These are phyloP conservation scores for Fragaria ananassa DNA, from an alignment of 306 rosid genomes.

Conservation along the genomic window DNA sequence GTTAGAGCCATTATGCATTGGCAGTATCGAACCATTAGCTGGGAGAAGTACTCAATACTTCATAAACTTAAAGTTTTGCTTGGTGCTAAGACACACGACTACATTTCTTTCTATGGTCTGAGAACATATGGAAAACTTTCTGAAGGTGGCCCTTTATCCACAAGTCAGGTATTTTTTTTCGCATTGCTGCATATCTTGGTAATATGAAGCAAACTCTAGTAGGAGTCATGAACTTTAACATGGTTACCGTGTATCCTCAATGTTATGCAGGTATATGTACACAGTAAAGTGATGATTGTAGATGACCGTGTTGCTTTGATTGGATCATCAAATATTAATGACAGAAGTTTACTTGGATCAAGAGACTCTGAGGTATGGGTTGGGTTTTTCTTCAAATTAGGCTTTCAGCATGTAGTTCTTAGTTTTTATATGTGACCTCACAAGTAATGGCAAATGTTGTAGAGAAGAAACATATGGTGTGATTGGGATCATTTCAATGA, in stretches of 20 bases:
- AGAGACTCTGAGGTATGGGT: constrained; percentile 48
- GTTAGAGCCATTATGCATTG: constrained; percentile 55
- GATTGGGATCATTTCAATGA: background rate
- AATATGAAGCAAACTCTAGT: background rate
- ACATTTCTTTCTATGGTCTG: constrained; percentile 48
- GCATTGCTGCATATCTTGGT: background rate
- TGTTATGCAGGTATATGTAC: constrained; percentile 41
- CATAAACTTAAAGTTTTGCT: constrained; percentile 34
- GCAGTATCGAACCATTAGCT: constrained; percentile 49
- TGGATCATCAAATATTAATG: constrained; percentile 54
- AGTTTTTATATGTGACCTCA: background rate
- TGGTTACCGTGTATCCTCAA: background rate
- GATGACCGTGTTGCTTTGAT: constrained; percentile 43
- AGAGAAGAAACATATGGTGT: background rate
- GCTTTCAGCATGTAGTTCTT: background rate
- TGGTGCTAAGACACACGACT: constrained; percentile 42
- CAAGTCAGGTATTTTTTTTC: constrained; percentile 41
- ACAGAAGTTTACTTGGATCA: constrained; percentile 52
- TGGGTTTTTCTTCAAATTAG: background rate
- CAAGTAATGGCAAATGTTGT: background rate
- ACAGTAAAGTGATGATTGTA: constrained; percentile 50
- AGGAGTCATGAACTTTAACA: background rate
- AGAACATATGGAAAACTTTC: constrained; percentile 47
- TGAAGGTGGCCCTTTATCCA: constrained; percentile 42
- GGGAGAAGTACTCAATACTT: constrained; percentile 44